These are phyloP conservation scores for Gastrolobium villosum DNA, from an alignment of 306 rosid species.

Conservation along the genomic window DNA sequence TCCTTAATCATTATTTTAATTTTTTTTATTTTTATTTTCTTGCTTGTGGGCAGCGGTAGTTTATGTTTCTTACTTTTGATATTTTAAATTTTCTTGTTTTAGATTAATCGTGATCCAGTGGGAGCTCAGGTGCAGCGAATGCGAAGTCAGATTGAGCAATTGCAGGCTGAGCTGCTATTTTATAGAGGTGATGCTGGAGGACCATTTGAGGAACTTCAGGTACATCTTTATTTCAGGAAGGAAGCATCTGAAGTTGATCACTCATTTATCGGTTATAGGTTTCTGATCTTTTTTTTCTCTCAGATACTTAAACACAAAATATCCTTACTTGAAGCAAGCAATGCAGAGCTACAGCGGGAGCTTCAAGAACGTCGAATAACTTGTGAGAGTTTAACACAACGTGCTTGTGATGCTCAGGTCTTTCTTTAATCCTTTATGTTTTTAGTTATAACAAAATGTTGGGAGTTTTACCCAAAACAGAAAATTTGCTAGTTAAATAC, in stretches of 20 bases:
- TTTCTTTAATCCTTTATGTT: slow-evolving; percentile 32
- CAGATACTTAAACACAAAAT: slow-evolving; percentile 93
- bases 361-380: slow-evolving; percentile 56
- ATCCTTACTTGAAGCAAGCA: slow-evolving; percentile 92
- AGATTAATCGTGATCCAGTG: slow-evolving; percentile 94
- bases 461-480: background rate
- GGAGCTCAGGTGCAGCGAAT: slow-evolving; percentile 82
- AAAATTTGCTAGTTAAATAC: slow-evolving; percentile 44
- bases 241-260: slow-evolving; percentile 21
- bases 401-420: slow-evolving; percentile 60
- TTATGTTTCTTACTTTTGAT: slow-evolving; percentile 38
- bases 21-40: background rate
- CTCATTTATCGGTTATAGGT: slow-evolving; percentile 24
- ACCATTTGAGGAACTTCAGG: slow-evolving; percentile 94
- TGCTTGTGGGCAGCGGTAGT: background rate
- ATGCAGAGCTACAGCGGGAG: slow-evolving; percentile 74
- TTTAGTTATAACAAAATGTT: slow-evolving; percentile 35
- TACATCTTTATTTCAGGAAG: slow-evolving; percentile 27
- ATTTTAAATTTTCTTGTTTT: slow-evolving; percentile 31
- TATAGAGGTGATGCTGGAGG: slow-evolving; percentile 75
- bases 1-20: slow-evolving; percentile 17
- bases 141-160: slow-evolving; percentile 93
- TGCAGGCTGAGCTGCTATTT: slow-evolving; percentile 87
- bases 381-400: slow-evolving; percentile 52
- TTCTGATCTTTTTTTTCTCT: slow-evolving; percentile 25